Conservation (phyloP, 148 eudicot species). For the Chenopodium quinoa region DNA sequence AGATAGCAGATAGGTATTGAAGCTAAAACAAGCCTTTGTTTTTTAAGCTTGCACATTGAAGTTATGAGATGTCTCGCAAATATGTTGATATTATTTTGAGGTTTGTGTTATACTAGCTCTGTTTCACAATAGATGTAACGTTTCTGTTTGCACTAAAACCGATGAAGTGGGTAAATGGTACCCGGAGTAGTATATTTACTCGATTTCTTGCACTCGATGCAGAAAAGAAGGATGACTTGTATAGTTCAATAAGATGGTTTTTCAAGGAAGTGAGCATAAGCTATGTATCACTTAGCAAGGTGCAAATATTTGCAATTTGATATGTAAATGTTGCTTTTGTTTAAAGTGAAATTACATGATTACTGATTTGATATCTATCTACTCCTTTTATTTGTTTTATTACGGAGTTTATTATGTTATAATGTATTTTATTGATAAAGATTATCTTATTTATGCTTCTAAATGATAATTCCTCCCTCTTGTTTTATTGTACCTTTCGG, state of each 20-base stretch:
- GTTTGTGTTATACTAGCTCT: neutral
- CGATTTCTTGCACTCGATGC: neutral
- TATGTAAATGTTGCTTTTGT: neutral
- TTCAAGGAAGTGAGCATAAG: neutral
- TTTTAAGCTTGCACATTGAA: neutral
- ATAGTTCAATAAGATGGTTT: neutral
- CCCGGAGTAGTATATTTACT: neutral
- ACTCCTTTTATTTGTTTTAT: no score
- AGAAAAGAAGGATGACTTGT: neutral
- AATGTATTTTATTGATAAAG: no score
- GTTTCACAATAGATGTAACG: no score
- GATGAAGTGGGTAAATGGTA: no score
- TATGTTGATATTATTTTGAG: neutral
- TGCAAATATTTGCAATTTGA: neutral
- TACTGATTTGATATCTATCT: neutral
- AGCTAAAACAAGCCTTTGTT: neutral
- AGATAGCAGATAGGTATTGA: no score
- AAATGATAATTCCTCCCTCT: no score
- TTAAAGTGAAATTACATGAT: neutral
- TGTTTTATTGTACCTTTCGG: no score
- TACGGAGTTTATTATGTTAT: no score
- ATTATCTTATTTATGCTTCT: no score
- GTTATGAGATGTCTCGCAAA: neutral
- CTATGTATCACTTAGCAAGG: neutral
- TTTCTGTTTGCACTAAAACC: no score